Percentiles rank a stretch among this genome's conserved stretches.
Conservation (phyloP, 1,284 basidiomycete genomes). For the Pseudozyma hubeiensis region DNA sequence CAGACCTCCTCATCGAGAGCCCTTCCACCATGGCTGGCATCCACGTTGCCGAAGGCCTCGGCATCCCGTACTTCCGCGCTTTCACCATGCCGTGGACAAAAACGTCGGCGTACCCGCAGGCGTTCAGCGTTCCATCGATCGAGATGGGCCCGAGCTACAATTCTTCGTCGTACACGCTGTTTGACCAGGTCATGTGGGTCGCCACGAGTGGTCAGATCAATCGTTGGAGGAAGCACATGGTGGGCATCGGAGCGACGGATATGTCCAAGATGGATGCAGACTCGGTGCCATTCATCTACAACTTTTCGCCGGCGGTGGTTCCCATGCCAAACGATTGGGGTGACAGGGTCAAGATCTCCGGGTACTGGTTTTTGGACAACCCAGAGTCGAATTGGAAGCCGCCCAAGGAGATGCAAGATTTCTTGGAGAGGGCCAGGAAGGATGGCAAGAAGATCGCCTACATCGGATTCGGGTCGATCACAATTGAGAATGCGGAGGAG, state of each 20-base stretch:
- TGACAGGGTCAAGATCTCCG: conserved; percentile 55
- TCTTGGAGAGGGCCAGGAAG: conserved; percentile 74
- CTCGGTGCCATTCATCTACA: conserved; percentile 63
- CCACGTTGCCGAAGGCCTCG: conserved; percentile 63
- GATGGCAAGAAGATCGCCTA: conserved; percentile 72
- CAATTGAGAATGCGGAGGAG: conserved; percentile 46
- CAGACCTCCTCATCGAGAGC: conserved; percentile 63
- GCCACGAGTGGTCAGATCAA: conserved; percentile 62
- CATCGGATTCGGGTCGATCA: conserved; percentile 70
- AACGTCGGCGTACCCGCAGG: conserved; percentile 60
- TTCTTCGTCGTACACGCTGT: conserved; percentile 53
- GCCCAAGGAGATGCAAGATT: conserved; percentile 73
- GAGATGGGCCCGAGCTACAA: conserved; percentile 59
- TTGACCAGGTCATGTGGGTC: conserved; percentile 63
- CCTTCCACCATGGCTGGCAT: conserved; percentile 64
- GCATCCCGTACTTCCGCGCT: conserved; percentile 61
- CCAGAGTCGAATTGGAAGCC: conserved; percentile 74
- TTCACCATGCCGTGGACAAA: conserved; percentile 67
- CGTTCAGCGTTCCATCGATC: conserved; percentile 57
- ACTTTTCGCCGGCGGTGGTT: conserved; percentile 62
- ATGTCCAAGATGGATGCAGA: conserved; percentile 46
- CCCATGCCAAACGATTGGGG: conserved; percentile 63
- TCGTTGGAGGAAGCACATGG: conserved; percentile 59
- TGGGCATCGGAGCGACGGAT: conserved; percentile 52
- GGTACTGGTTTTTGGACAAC: conserved; percentile 62